Evolutionary conservation across 2,329 filamentous ascomycete species (phyloP), one percentile per base, ranked within the genome.

Genomic region (Hypoxylon sp.): DNA sequence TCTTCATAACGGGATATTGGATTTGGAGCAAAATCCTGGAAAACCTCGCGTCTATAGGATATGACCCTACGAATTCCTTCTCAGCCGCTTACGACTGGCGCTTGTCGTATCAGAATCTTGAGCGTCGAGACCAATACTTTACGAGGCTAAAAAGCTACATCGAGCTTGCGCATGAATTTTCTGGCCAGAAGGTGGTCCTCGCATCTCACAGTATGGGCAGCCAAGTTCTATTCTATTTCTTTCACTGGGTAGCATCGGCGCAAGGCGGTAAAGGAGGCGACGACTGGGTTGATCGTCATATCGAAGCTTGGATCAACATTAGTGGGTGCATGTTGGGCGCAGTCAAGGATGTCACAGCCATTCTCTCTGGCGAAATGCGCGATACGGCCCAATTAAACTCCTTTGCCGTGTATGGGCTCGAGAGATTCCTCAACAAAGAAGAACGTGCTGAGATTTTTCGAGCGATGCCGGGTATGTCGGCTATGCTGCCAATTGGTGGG

Each of bases 1-100:
- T 99, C 81, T 96, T 96, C 79, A 91, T 91, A 66, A 91, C 89
- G 0, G 89, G 89, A 8, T 99, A 99, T 80, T 99, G 96, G 96
- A 98, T 99, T 65, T 97, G 94, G 94, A 97, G 93, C 80, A 98
- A 98, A 80, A 97, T 99, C 65, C 84, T 99, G 51, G 96, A 99
- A 80, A 99, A 99, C 74, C 83, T 99, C 53, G 96, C 96, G 0
- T 96, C 93, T 0, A 91, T 99, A 62, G 96, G 96, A 12, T 99
- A 99, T 77, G 96, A 99, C 75, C 95, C 96, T 22, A 89, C 87
- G 30, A 91, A 89, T 72, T 89, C 87, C 2, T 91, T 86, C 72
- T 91, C 88, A 0, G 89, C 89, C 0, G 86, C 89, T 8, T 86
- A 99, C 76, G 96, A 99, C 80, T 99, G 96, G 96, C 89, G 96